Evolutionary conservation across 306 rosid species (phyloP).

Genomic region (Casuarina equisetifolia): DNA sequence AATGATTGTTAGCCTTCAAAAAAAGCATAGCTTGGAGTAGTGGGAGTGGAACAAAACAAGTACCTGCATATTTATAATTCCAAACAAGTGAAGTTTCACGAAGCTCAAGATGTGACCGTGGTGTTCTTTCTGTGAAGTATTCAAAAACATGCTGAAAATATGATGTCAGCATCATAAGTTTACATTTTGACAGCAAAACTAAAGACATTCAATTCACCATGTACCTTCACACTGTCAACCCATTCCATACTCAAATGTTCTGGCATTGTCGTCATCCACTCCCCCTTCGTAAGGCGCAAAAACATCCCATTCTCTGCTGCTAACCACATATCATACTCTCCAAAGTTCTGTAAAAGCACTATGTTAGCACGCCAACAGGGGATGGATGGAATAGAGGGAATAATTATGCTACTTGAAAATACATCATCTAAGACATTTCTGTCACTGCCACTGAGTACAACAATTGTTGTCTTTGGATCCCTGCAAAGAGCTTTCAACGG

Average conservation of each 20-base stretch:
- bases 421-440: constrained; percentile 70
- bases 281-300: constrained; percentile 65
- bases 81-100: constrained; percentile 93
- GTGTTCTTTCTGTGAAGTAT: constrained; percentile 90
- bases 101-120: constrained; percentile 68
- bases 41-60: background rate
- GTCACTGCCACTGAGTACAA: constrained; percentile 88
- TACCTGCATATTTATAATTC: constrained; percentile 97
- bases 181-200: constrained; percentile 21
- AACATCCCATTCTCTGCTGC: constrained; percentile 99
- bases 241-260: constrained; percentile 96
- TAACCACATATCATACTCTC: constrained; percentile 81
- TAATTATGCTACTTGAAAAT: constrained; percentile 31
- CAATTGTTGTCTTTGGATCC: constrained; percentile 78
- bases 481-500: constrained; percentile 60
- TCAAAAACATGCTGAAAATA: constrained; percentile 81
- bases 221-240: constrained; percentile 86
- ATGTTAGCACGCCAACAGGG: constrained; percentile 26
- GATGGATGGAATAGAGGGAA: constrained; percentile 20
- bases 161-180: constrained; percentile 27
- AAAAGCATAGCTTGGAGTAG: background rate
- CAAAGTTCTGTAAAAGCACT: constrained; percentile 65
- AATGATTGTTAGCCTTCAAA: constrained; percentile 6
- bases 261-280: constrained; percentile 99
- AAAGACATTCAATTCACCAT: constrained; percentile 19